Conservation (phyloP, 495 filamentous ascomycete genomes). For the Neurospora tetrasperma region DNA sequence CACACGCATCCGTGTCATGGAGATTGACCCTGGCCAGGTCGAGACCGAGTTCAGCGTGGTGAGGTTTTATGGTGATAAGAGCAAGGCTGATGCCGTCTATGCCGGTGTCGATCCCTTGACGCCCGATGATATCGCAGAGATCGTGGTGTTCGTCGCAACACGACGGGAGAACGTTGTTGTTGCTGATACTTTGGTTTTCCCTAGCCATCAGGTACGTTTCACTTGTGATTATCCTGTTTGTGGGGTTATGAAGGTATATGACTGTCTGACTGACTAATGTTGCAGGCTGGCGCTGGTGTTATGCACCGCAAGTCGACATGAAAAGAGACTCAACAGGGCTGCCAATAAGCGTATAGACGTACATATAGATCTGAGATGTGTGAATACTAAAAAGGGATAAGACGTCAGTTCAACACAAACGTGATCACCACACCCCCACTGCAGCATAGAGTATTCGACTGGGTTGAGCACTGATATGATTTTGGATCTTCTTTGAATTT, state of each 20-base stretch:
- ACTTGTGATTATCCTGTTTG: not conserved
- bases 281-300: constrained; percentile 25
- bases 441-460: not conserved
- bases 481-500: not conserved
- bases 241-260: not conserved
- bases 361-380: not conserved
- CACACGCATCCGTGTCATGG: constrained; percentile 78
- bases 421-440: not conserved
- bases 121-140: constrained; percentile 89
- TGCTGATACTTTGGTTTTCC: constrained; percentile 84
- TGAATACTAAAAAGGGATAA: not conserved
- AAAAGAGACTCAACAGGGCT: not conserved
- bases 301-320: constrained; percentile 25
- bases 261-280: not conserved
- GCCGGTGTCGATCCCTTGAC: constrained; percentile 87
- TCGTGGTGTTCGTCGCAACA: constrained; percentile 82
- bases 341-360: not conserved
- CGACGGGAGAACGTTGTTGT: constrained; percentile 91
- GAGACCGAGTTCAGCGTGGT: constrained; percentile 97
- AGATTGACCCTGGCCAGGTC: constrained; percentile 92
- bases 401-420: not conserved
- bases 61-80: constrained; percentile 83
- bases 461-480: not conserved
- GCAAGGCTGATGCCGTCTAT: constrained; percentile 93
- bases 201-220: constrained; percentile 65